Evolutionary conservation across 2,329 filamentous ascomycete species (phyloP).

Genomic region (Plenodomus biglobosus): DNA sequence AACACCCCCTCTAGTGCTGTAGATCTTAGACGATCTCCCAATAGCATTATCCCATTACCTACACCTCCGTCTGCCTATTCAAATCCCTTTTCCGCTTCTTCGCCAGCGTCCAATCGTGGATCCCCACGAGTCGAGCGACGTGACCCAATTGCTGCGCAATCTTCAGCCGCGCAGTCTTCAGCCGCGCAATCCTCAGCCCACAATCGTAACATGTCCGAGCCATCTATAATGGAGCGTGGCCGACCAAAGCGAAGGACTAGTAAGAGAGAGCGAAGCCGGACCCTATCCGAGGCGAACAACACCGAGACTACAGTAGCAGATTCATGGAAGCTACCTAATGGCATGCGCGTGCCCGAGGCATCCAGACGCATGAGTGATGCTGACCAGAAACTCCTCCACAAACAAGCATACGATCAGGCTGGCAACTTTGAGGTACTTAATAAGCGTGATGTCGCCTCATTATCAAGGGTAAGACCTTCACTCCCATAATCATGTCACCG

Average conservation of each 20-base stretch:
- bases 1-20: constrained; percentile 30
- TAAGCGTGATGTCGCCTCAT: constrained; percentile 46
- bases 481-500: background rate
- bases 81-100: constrained; percentile 35
- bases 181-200: constrained; percentile 22
- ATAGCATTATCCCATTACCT: constrained; percentile 26
- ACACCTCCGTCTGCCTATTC: constrained; percentile 38
- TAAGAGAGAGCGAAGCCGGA: constrained; percentile 37
- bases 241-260: constrained; percentile 36
- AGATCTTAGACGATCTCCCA: constrained; percentile 38
- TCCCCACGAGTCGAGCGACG: constrained; percentile 39
- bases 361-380: constrained; percentile 35
- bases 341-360: constrained; percentile 42
- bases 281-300: constrained; percentile 38
- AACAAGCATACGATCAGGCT: constrained; percentile 44
- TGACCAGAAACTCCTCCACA: constrained; percentile 42
- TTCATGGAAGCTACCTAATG: constrained; percentile 42
- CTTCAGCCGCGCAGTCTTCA: constrained; percentile 9
- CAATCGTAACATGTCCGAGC: constrained; percentile 42
- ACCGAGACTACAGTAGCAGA: constrained; percentile 24
- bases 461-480: constrained; percentile 59
- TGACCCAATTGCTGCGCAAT: constrained; percentile 29
- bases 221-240: constrained; percentile 44
- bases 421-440: constrained; percentile 46
- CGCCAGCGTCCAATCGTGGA: constrained; percentile 32